Evolutionary conservation across 495 filamentous ascomycete species (phyloP).

Genomic region (Evernia prunastri): DNA sequence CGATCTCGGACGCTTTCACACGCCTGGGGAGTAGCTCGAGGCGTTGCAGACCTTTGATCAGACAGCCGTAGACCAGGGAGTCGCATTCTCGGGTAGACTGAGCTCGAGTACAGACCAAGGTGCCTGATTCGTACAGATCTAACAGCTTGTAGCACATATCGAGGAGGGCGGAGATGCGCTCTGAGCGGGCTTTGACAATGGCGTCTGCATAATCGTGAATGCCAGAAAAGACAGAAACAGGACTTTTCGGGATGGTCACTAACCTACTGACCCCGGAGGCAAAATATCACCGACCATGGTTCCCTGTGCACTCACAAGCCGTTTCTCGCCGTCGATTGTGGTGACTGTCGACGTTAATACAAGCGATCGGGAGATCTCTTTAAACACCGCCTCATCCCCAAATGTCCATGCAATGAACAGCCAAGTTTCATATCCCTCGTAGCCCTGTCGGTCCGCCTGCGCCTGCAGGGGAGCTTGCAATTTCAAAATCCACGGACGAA

Average conservation of each 20-base stretch:
- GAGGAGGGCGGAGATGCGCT: background rate
- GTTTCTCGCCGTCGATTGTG: background rate
- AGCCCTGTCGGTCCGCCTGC: background rate
- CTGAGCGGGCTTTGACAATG: background rate
- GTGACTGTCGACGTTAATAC: background rate
- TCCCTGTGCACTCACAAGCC: background rate
- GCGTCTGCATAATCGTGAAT: background rate
- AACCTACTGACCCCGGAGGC: background rate
- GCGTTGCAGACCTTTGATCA: background rate
- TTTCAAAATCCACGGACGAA: background rate
- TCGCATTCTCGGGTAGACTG: background rate
- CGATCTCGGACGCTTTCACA: background rate
- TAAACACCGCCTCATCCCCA: background rate
- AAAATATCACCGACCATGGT: background rate
- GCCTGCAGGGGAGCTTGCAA: background rate
- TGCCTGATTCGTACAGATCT: background rate
- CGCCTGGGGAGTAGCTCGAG: background rate
- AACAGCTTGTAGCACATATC: background rate
- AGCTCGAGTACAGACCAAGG: background rate
- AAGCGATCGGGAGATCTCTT: background rate
- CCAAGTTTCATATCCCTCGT: background rate
- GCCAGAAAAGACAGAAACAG: background rate
- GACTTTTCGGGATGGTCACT: background rate
- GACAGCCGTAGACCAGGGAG: background rate
- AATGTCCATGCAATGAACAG: slow-evolving; percentile 13